Evolutionary conservation across 495 filamentous ascomycete genomes (phyloP).

Genomic region (Letharia columbiana): DNA sequence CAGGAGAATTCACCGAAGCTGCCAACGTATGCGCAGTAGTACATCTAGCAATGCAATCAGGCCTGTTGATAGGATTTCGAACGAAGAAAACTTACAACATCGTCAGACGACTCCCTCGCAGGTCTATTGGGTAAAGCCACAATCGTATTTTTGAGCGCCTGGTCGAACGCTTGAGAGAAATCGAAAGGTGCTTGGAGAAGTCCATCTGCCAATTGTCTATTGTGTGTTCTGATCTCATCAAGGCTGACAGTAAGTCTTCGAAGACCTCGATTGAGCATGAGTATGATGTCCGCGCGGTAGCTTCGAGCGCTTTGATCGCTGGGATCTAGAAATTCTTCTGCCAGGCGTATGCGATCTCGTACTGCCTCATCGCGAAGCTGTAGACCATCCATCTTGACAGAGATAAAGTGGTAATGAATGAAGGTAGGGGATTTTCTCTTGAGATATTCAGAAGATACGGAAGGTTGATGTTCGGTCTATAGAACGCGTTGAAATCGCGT

Average conservation of each 20-base stretch:
- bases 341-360: conserved; percentile 69
- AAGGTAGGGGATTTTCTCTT: neutral
- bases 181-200: conserved; percentile 83
- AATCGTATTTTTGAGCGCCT: conserved; percentile 79
- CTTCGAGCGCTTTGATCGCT: conserved; percentile 54
- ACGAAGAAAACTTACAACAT: conserved; percentile 42
- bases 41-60: conserved; percentile 41
- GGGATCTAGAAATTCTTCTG: conserved; percentile 79
- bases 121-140: conserved; percentile 62
- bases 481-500: neutral
- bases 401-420: neutral
- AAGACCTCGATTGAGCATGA: conserved; percentile 85
- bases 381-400: conserved; percentile 54
- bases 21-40: conserved; percentile 91
- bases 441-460: neutral
- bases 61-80: neutral
- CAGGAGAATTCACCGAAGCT: conserved; percentile 91
- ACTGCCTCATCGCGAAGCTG: conserved; percentile 75
- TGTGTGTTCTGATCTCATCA: conserved; percentile 88
- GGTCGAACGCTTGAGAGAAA: conserved; percentile 76
- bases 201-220: conserved; percentile 78
- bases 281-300: conserved; percentile 76
- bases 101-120: conserved; percentile 48
- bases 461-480: neutral
- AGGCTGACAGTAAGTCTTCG: conserved; percentile 73